These are phyloP conservation scores for Xylaria palmicola DNA, from an alignment of 495 filamentous ascomycete genomes.

Conservation along the genomic window DNA sequence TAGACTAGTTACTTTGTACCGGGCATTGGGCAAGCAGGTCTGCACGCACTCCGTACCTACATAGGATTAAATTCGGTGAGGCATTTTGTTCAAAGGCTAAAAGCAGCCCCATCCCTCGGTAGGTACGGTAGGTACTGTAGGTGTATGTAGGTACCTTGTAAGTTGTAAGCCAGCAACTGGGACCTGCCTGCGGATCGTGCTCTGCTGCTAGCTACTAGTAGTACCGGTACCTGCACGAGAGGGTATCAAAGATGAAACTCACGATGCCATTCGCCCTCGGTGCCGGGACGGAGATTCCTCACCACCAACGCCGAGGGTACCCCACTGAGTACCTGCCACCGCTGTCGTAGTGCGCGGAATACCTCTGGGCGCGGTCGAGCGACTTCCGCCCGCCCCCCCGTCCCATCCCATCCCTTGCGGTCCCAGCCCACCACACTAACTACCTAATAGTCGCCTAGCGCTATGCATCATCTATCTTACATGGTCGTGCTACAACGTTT, in stretches of 20 bases:
- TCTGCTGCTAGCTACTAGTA: background rate
- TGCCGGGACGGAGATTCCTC: conserved; percentile 1
- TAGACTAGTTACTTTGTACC: too few relatives aligned
- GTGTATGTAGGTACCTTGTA: too few relatives aligned
- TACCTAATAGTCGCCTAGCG: background rate
- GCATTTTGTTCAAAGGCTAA: conserved; percentile 15
- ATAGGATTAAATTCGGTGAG: conserved; percentile 6
- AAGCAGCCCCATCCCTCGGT: conserved; percentile 12
- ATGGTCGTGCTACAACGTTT: background rate
- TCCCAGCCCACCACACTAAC: too few relatives aligned
- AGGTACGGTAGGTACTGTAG: background rate
- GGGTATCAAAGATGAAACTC: background rate
- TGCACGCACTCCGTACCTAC: too few relatives aligned
- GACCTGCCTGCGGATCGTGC: background rate
- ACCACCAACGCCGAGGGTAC: conserved; percentile 3
- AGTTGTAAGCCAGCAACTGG: too few relatives aligned
- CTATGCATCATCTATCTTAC: background rate
- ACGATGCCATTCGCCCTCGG: conserved; percentile 12
- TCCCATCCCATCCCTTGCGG: background rate
- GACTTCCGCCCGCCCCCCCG: background rate
- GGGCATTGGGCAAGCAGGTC: too few relatives aligned
- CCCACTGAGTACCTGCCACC: background rate
- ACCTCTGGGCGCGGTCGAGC: background rate
- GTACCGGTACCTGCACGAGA: background rate
- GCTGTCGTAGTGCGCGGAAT: background rate